These are phyloP conservation scores for Vigna radiata DNA, from an alignment of 306 rosid species.

Conservation along the genomic window DNA sequence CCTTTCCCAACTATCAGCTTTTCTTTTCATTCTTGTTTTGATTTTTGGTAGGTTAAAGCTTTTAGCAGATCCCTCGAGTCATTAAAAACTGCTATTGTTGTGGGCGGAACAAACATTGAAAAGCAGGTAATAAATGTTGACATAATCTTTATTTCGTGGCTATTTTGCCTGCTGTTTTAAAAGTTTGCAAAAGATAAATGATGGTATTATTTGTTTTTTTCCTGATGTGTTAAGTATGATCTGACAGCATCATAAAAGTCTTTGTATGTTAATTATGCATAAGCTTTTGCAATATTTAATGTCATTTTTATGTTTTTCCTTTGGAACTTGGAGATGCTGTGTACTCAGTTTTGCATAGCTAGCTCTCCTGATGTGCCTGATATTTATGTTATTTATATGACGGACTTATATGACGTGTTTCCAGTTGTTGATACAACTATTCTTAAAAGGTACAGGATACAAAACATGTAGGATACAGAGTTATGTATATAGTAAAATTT, in stretches of 20 bases:
- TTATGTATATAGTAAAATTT: background rate
- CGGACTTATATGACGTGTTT: background rate
- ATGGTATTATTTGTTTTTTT: slow-evolving; percentile 11
- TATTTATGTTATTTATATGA: slow-evolving; percentile 4
- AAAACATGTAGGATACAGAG: background rate
- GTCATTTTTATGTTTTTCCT: background rate
- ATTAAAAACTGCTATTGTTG: slow-evolving; percentile 82
- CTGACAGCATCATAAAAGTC: slow-evolving; percentile 9
- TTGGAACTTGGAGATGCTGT: background rate
- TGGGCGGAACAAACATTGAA: slow-evolving; percentile 84
- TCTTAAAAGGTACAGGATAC: background rate
- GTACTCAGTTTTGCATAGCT: background rate
- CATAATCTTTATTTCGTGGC: slow-evolving; percentile 2
- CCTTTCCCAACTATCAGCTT: background rate
- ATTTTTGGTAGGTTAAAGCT: slow-evolving; percentile 76
- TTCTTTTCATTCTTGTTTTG: slow-evolving; percentile 31
- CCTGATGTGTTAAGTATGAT: slow-evolving; percentile 12
- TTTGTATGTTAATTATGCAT: slow-evolving; percentile 18
- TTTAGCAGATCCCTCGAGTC: slow-evolving; percentile 80
- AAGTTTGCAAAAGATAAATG: slow-evolving; percentile 23
- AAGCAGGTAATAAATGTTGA: slow-evolving; percentile 71
- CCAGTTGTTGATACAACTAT: background rate
- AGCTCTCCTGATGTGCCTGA: slow-evolving; percentile 15
- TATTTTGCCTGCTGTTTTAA: slow-evolving; percentile 6
- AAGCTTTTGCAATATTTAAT: background rate